Percentiles rank a stretch among this genome's conserved stretches.
These are phyloP conservation scores for Wallacemonas sp. DNA, from an alignment of 208 protist species.

Conservation along the genomic window DNA sequence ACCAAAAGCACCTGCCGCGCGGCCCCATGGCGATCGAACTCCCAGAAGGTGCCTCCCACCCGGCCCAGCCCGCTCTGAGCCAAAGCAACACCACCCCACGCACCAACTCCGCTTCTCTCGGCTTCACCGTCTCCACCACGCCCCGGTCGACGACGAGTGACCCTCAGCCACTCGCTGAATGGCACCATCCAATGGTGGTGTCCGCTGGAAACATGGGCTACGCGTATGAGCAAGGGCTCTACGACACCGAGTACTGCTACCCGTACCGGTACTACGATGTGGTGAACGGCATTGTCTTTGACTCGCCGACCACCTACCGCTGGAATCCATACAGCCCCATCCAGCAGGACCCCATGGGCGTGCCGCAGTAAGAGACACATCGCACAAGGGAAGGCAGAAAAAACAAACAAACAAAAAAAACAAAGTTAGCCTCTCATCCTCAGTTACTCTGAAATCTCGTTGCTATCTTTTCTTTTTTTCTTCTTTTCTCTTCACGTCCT, in stretches of 20 bases:
- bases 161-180: not conserved
- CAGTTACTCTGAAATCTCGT: no score
- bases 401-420: no score
- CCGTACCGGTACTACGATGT: slow-evolving; percentile 6
- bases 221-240: slow-evolving; percentile 4
- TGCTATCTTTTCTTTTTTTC: no score
- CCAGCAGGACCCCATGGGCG: not conserved
- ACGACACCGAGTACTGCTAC: slow-evolving; percentile 5
- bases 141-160: not conserved
- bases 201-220: not conserved
- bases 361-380: no score
- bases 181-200: not conserved
- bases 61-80: not conserved
- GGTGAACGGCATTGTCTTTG: slow-evolving; percentile 1
- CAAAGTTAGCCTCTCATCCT: no score
- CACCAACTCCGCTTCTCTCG: not conserved
- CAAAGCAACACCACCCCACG: not conserved
- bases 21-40: slow-evolving; percentile 63
- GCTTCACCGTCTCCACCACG: not conserved
- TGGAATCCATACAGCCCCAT: slow-evolving; percentile 35
- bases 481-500: no score
- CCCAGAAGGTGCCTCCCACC: slow-evolving; percentile 23
- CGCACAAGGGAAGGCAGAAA: no score
- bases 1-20: slow-evolving; percentile 69
- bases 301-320: slow-evolving; percentile 21